Evolutionary conservation across 1,284 basidiomycete species (phyloP).

Genomic region (Microbotryum silenes-acaulis): DNA sequence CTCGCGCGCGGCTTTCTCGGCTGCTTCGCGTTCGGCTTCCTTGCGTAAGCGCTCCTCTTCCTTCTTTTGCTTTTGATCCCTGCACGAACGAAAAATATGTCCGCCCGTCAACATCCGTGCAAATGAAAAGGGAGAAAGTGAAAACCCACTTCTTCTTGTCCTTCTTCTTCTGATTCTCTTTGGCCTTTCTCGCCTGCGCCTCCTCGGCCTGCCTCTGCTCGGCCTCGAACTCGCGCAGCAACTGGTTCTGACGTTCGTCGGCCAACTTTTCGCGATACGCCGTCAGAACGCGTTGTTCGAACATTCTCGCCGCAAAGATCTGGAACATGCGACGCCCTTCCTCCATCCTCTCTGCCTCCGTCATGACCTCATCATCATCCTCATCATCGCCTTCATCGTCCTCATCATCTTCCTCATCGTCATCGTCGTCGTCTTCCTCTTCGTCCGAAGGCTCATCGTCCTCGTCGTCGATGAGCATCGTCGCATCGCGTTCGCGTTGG

Average conservation of each 20-base stretch:
- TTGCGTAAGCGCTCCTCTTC: slow-evolving; percentile 76
- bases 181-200: slow-evolving; percentile 86
- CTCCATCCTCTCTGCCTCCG: slow-evolving; percentile 79
- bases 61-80: slow-evolving; percentile 82
- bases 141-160: slow-evolving; percentile 75
- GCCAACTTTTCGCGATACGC: slow-evolving; percentile 79
- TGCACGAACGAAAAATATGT: slow-evolving; percentile 38
- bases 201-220: slow-evolving; percentile 73
- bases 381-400: slow-evolving; percentile 45
- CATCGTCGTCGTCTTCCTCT: slow-evolving; percentile 49
- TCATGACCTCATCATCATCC: slow-evolving; percentile 39
- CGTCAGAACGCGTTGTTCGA: slow-evolving; percentile 91
- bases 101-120: slow-evolving; percentile 1
- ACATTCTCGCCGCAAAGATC: slow-evolving; percentile 99
- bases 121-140: neutral
- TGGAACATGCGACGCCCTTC: slow-evolving; percentile 99
- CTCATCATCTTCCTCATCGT: slow-evolving; percentile 50
- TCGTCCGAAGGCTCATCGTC: slow-evolving; percentile 52
- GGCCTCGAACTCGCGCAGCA: slow-evolving; percentile 80
- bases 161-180: slow-evolving; percentile 97
- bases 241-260: slow-evolving; percentile 76
- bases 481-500: slow-evolving; percentile 84
- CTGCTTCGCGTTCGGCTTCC: slow-evolving; percentile 66
- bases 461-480: slow-evolving; percentile 57
- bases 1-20: slow-evolving; percentile 65